These are phyloP conservation scores for Colletotrichum gigasporum DNA, from an alignment of 2,329 filamentous ascomycete species.

Conservation along the genomic window DNA sequence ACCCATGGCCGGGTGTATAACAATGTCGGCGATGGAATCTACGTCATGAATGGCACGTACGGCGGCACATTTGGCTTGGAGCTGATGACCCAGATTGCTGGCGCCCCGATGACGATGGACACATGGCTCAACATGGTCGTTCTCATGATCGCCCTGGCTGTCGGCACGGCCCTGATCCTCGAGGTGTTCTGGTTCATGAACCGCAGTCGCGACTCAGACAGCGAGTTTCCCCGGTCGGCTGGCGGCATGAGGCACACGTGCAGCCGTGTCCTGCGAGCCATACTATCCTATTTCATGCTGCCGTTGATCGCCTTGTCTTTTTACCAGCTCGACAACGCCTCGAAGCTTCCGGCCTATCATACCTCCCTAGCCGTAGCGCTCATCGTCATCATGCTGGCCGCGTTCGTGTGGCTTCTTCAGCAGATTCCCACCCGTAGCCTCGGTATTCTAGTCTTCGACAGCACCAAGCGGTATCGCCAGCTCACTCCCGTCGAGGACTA, in stretches of 20 bases:
- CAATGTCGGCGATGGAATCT: slow-evolving; percentile 63
- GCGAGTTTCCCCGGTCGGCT: not conserved
- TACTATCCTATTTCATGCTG: slow-evolving; percentile 80
- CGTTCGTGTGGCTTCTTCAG: slow-evolving; percentile 41
- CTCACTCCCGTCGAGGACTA: slow-evolving; percentile 64
- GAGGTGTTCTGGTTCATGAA: slow-evolving; percentile 52
- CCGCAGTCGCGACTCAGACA: slow-evolving; percentile 56
- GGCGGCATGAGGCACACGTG: slow-evolving; percentile 22
- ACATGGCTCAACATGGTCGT: slow-evolving; percentile 78
- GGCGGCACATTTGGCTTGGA: slow-evolving; percentile 64
- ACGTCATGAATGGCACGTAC: slow-evolving; percentile 73
- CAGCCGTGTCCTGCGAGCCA: slow-evolving; percentile 69
- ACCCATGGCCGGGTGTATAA: slow-evolving; percentile 36
- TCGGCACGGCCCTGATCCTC: slow-evolving; percentile 58
- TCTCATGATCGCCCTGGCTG: slow-evolving; percentile 67
- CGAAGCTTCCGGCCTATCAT: slow-evolving; percentile 36
- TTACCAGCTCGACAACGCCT: slow-evolving; percentile 67
- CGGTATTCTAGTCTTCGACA: slow-evolving; percentile 49
- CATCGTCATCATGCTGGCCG: slow-evolving; percentile 34
- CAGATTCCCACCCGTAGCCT: slow-evolving; percentile 38
- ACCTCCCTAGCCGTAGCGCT: slow-evolving; percentile 43
- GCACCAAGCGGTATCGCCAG: slow-evolving; percentile 73
- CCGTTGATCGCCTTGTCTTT: slow-evolving; percentile 77
- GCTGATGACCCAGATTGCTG: slow-evolving; percentile 73
- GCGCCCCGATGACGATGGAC: slow-evolving; percentile 68